Evolutionary conservation across 805 yeast species (phyloP).

Genomic region (Ogataea pini): DNA sequence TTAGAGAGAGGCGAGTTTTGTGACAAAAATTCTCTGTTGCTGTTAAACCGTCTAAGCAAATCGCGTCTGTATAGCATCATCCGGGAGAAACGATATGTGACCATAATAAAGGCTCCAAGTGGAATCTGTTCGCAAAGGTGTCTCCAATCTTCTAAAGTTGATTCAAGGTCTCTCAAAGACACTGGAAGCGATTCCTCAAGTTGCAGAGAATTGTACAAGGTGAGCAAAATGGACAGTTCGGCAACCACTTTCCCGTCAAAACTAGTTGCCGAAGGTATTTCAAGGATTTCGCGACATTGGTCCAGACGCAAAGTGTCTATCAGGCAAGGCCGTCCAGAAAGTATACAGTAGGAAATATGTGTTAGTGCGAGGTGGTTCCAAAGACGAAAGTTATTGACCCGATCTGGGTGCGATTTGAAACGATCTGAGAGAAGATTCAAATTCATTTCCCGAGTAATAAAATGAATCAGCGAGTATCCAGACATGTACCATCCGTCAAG

Average conservation of each 20-base stretch:
- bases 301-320: constrained; percentile 60
- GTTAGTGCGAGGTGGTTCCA: constrained; percentile 72
- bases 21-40: constrained; percentile 9
- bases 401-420: constrained; percentile 30
- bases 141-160: constrained; percentile 28
- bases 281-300: constrained; percentile 58
- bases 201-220: constrained; percentile 62
- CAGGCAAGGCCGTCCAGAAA: constrained; percentile 68
- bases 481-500: constrained; percentile 73
- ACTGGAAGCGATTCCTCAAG: constrained; percentile 27
- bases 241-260: constrained; percentile 78
- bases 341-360: constrained; percentile 61
- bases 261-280: constrained; percentile 60
- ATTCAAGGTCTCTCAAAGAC: constrained; percentile 26
- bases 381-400: constrained; percentile 52
- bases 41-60: constrained; percentile 16
- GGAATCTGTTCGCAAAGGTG: constrained; percentile 27
- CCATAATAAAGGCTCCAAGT: constrained; percentile 18
- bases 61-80: constrained; percentile 29
- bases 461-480: constrained; percentile 62
- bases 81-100: constrained; percentile 24
- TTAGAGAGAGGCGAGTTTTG: constrained; percentile 2
- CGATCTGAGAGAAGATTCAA: constrained; percentile 27
- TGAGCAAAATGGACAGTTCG: constrained; percentile 58
- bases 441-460: constrained; percentile 51